phyloP scores from a whole-genome alignment of 208 protist species.

The Crithidia acanthocephali region DNA sequence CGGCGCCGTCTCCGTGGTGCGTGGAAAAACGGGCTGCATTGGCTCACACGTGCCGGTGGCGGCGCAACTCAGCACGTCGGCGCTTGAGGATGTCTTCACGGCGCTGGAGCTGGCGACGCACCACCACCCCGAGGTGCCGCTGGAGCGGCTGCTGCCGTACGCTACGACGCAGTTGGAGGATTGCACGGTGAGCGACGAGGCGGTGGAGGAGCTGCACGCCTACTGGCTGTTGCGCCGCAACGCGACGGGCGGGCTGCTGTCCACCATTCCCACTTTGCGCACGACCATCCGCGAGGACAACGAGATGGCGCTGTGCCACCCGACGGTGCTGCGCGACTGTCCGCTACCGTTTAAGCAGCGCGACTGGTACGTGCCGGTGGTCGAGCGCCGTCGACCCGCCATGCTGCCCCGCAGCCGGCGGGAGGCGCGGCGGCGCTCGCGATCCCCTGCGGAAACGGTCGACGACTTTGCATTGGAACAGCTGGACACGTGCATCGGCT shows the following conservation, averaged over 20 bases:
- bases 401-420: background rate
- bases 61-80: slow-evolving; percentile 21
- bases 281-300: slow-evolving; percentile 67
- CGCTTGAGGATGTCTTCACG: slow-evolving; percentile 73
- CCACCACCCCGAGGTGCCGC: slow-evolving; percentile 44
- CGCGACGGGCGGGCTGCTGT: slow-evolving; percentile 50
- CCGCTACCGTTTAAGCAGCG: slow-evolving; percentile 83
- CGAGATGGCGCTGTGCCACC: slow-evolving; percentile 51
- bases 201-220: slow-evolving; percentile 56
- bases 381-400: slow-evolving; percentile 32
- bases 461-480: background rate
- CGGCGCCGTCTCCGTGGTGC: slow-evolving; percentile 29
- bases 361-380: slow-evolving; percentile 66
- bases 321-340: slow-evolving; percentile 70
- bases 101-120: slow-evolving; percentile 61
- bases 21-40: slow-evolving; percentile 55
- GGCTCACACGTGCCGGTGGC: slow-evolving; percentile 16
- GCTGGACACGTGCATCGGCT: slow-evolving; percentile 16
- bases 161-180: slow-evolving; percentile 13
- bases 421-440: slow-evolving; percentile 1
- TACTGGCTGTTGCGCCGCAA: slow-evolving; percentile 80
- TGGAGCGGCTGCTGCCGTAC: slow-evolving; percentile 45
- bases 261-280: slow-evolving; percentile 68
- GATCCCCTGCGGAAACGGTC: background rate
- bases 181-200: slow-evolving; percentile 23